These are phyloP conservation scores for Salix viminalis DNA, from an alignment of 345 rosid genomes.

Conservation along the genomic window DNA sequence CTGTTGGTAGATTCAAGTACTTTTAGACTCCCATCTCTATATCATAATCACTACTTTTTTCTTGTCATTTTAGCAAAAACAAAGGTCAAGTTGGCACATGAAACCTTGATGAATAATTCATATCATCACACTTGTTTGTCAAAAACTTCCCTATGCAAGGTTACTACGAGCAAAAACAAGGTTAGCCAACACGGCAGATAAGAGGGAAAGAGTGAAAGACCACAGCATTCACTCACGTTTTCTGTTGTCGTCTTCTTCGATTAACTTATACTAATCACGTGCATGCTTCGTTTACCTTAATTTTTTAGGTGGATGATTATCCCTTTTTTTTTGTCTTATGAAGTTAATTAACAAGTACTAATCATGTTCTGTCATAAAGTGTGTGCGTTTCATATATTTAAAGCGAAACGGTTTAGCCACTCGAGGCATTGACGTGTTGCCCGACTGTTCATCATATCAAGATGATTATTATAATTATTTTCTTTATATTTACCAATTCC, in stretches of 20 bases:
- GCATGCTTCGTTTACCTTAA: background rate
- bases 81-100: too few species aligned
- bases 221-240: too few species aligned
- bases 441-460: background rate
- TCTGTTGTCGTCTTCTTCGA: too few species aligned
- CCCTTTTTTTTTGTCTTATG: background rate
- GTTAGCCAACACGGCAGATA: too few species aligned
- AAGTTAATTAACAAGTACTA: background rate
- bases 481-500: constrained; percentile 3
- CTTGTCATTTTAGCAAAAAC: too few species aligned
- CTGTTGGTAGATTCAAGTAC: too few species aligned
- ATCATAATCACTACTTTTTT: too few species aligned
- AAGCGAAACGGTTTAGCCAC: background rate
- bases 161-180: too few species aligned
- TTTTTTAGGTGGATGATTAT: background rate
- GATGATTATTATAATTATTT: background rate
- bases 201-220: too few species aligned
- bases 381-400: background rate
- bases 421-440: background rate
- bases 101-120: too few species aligned
- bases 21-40: too few species aligned
- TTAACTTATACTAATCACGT: background rate
- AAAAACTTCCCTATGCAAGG: background rate
- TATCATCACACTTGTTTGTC: background rate
- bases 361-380: background rate